phyloP scores from a whole-genome alignment of 176 grass and related monocot species.

The Pontederia paniculata region DNA sequence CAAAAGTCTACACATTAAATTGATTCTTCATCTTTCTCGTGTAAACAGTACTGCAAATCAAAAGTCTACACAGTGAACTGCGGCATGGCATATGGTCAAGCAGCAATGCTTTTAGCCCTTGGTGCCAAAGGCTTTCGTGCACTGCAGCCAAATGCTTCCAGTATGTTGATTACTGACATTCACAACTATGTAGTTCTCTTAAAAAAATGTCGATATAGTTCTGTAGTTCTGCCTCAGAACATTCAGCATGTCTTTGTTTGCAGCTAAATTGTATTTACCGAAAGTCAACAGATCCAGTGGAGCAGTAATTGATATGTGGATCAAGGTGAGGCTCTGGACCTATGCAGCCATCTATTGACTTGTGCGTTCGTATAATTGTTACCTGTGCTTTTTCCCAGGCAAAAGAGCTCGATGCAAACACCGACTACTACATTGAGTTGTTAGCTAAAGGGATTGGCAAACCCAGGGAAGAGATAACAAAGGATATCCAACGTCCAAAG shows the following conservation, averaged over 20 bases:
- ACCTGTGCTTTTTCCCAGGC: slow-evolving; percentile 26
- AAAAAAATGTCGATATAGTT: no score
- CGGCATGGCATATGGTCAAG: slow-evolving; percentile 81
- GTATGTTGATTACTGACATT: slow-evolving; percentile 29
- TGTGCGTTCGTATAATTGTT: not conserved
- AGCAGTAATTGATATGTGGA: slow-evolving; percentile 10
- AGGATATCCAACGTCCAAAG: slow-evolving; percentile 50
- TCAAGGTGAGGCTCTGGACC: slow-evolving; percentile 31
- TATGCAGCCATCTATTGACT: not conserved
- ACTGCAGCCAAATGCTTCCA: slow-evolving; percentile 63
- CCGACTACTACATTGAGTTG: slow-evolving; percentile 53
- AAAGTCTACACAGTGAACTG: slow-evolving; percentile 86
- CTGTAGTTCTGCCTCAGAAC: no score
- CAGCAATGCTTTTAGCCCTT: slow-evolving; percentile 76
- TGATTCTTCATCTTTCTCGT: slow-evolving; percentile 5
- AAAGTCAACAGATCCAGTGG: slow-evolving; percentile 18
- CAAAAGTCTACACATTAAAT: not conserved
- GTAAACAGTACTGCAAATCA: slow-evolving; percentile 52
- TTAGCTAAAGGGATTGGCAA: slow-evolving; percentile 54
- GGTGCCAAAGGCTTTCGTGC: slow-evolving; percentile 64
- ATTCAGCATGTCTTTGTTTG: not conserved
- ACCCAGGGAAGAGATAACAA: slow-evolving; percentile 62
- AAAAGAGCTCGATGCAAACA: slow-evolving; percentile 78
- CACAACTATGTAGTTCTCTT: not conserved
- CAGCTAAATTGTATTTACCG: slow-evolving; percentile 18